Conservation (phyloP, 345 rosid genomes). For the Populus deltoides region DNA sequence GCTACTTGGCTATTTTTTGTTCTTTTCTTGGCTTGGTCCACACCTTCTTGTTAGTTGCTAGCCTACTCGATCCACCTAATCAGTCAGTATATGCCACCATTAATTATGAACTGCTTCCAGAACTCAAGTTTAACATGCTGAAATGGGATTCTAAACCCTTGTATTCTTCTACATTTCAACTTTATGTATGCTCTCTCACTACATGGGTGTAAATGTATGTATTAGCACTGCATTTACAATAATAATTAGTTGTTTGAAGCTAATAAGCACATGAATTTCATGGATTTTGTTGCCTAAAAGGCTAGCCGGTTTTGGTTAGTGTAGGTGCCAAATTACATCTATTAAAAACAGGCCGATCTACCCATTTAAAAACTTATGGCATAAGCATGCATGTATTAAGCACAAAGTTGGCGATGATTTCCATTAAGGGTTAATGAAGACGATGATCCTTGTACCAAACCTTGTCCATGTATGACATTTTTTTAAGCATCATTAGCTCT, state of each 20-base stretch:
- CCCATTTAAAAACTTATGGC: neutral
- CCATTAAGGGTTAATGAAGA: constrained; percentile 10
- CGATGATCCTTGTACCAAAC: constrained; percentile 4
- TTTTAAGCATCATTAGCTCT: constrained; percentile 25
- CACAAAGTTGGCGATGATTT: constrained; percentile 21
- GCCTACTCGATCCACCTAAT: constrained; percentile 21
- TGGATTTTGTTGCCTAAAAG: neutral
- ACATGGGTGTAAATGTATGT: neutral
- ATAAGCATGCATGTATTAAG: neutral
- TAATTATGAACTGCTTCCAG: constrained; percentile 4
- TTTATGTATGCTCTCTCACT: neutral
- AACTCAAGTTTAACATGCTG: neutral
- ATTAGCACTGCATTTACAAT: neutral
- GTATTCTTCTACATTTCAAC: neutral
- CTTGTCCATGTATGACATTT: neutral
- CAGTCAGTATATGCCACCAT: neutral
- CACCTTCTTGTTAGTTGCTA: constrained; percentile 13
- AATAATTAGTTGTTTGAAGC: neutral
- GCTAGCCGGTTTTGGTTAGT: neutral
- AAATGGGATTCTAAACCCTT: no score
- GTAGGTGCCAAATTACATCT: neutral
- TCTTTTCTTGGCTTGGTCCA: constrained; percentile 29
- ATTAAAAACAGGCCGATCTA: neutral
- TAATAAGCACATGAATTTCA: neutral
- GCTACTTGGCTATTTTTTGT: constrained; percentile 19